Base-by-base conservation (phyloP, 2,329 filamentous ascomycete genomes). In the Volutella citrinella region DNA sequence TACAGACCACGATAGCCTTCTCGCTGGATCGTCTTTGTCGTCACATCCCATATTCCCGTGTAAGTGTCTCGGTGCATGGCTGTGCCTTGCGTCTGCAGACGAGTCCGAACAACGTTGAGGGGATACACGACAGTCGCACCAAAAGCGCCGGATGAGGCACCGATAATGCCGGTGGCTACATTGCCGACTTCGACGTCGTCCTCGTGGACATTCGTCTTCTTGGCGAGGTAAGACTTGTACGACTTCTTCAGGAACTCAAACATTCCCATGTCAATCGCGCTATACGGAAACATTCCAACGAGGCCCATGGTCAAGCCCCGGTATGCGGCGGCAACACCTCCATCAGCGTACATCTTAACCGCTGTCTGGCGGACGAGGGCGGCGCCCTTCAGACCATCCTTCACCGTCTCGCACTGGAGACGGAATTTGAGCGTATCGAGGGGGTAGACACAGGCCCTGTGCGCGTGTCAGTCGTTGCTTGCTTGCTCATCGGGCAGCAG, bases 251-350 rank as follows among this genome's bases (percentile, higher is more conserved):
- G 75, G 40, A 93, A 80, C 64, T 98, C 93, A 55, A 97, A 98
- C 1, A 88, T 95, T 46, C 87, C 88, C 54, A 98, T 83, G 57
- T 98, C 93, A 56, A 98, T 94, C 30, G 93, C 93, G 25, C 89
- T 91, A 61, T 97, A 98, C 0, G 93, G 93, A 54, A 98, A 98
- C 81, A 97, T 96, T 58, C 93, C 93, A 31, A 96, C 68, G 5
- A 98, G 74, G 12, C 93, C 93, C 78, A 97, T 93, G 0, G 89
- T 90, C 20, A 98, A 75, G 24, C 93, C 93, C 34, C 91, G 87
- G 61, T 97, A 98, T 44, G 89, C 91, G 7, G 86, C 75, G 19
- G 77, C 70, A 18, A 90, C 48, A 15, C 87, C 87, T 38, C 87
- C 85, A 39, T 81, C 77, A 24, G 73, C 75, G 70, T 82, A 88